Evolutionary conservation across 2,329 filamentous ascomycete species (phyloP).

Genomic region (Penicillium sp.): DNA sequence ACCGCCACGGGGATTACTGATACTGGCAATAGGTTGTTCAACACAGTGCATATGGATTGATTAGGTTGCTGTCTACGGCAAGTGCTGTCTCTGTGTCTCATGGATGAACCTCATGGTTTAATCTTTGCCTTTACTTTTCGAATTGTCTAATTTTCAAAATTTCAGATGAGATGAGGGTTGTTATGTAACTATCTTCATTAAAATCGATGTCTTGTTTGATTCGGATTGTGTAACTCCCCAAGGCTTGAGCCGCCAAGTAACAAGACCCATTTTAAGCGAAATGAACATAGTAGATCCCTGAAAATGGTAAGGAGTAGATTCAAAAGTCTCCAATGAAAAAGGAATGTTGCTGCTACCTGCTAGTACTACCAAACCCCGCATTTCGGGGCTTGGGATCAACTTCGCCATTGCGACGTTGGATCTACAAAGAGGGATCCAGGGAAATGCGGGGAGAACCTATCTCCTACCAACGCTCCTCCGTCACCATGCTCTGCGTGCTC

Average conservation of each 20-base stretch:
- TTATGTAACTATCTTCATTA: neutral
- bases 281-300: too few species aligned
- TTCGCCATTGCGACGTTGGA: neutral
- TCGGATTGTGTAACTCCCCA: too few species aligned
- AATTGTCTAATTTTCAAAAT: neutral
- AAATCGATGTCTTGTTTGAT: neutral
- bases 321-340: neutral
- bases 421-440: too few species aligned
- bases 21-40: conserved; percentile 44
- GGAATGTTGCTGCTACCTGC: neutral
- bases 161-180: neutral
- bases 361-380: neutral
- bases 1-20: conserved; percentile 54
- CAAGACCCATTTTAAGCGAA: too few species aligned
- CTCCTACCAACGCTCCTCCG: neutral
- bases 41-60: neutral
- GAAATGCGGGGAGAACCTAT: neutral
- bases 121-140: neutral
- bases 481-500: neutral
- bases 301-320: too few species aligned
- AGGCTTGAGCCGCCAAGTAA: too few species aligned
- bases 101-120: neutral
- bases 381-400: neutral
- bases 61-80: neutral
- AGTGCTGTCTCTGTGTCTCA: neutral